These are phyloP conservation scores for Barbarea vulgaris DNA, from an alignment of 345 rosid species.

Conservation along the genomic window DNA sequence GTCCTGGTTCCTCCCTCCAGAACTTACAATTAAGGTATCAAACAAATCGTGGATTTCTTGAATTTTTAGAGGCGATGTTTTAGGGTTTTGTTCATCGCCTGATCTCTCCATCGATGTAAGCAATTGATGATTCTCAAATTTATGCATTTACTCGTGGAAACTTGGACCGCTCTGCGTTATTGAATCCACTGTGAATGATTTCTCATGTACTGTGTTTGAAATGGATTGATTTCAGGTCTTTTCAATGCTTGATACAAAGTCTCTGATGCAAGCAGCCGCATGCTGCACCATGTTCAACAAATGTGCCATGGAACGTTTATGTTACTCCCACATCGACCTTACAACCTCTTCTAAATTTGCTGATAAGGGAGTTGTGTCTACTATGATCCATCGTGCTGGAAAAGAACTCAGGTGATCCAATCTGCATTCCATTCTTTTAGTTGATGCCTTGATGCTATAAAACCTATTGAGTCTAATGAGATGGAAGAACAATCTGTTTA, in stretches of 20 bases:
- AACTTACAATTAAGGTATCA: slow-evolving; percentile 74
- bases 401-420: slow-evolving; percentile 62
- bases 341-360: slow-evolving; percentile 66
- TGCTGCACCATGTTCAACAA: slow-evolving; percentile 79
- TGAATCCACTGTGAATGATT: not conserved
- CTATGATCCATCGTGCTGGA: slow-evolving; percentile 87
- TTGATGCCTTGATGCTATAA: not conserved
- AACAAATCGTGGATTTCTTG: not conserved
- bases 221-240: slow-evolving; percentile 52
- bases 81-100: not conserved
- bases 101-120: not conserved
- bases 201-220: not conserved
- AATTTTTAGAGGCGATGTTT: not conserved
- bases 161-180: not conserved
- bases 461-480: not conserved
- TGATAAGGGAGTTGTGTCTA: slow-evolving; percentile 71
- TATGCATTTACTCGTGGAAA: not conserved
- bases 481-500: not conserved
- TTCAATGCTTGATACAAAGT: slow-evolving; percentile 84
- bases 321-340: slow-evolving; percentile 74
- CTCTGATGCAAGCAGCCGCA: slow-evolving; percentile 74
- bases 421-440: not conserved
- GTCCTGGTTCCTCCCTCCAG: slow-evolving; percentile 75
- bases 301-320: slow-evolving; percentile 83
- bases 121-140: not conserved